Evolutionary conservation across 495 filamentous ascomycete species (phyloP), one percentile per base, ranked within the genome.

Genomic region (Penicillium salamii): DNA sequence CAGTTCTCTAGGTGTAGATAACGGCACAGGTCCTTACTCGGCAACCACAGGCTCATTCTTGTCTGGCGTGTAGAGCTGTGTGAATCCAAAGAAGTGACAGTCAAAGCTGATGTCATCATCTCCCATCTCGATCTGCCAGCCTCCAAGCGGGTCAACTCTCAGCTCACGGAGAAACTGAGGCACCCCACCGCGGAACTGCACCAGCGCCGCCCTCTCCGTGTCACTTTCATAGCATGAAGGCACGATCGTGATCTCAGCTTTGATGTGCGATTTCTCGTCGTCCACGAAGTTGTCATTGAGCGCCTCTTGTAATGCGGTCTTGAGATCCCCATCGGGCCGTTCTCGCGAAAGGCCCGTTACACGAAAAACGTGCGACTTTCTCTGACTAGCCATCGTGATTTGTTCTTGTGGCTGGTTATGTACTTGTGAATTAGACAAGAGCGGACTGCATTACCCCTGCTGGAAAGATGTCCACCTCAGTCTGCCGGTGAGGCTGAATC

Each of bases 11-110:
- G 42, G 19, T 42, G n/a, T 35, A 18, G 24, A 42, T 46, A 41
- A 35, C 6, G 29, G 33, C 32, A 45, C 15, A 42, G 35, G 7
- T 46, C 50, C 42, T 53, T 42, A 53, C 43, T 53, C 50, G 3
- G 20, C 43, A 48, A 37, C 36, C 36, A 48, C 50, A 17, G 43
- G 50, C 31, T 42, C 37, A 32, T 42, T 53, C 0, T 36, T 38
- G 12, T 53, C 37, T 5, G 50, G 31, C 36, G 43, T 28, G 44
- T 47, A 53, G 50, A 53, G 50, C 50, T 47, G 36, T 28, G 50
- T 53, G 12, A 53, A 53, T 47, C 50, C 43, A 47, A 48, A 47
- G 50, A 53, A 53, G 50, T 53, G 42, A 23, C 36, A 42, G 43
- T 53, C 43, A 43, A 53, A 48, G 50, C 42, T 42, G 29, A 48